Evolutionary conservation across 2,329 filamentous ascomycete genomes (phyloP), one percentile per base, ranked within the genome.

Genomic region (Colletotrichum tanaceti): DNA sequence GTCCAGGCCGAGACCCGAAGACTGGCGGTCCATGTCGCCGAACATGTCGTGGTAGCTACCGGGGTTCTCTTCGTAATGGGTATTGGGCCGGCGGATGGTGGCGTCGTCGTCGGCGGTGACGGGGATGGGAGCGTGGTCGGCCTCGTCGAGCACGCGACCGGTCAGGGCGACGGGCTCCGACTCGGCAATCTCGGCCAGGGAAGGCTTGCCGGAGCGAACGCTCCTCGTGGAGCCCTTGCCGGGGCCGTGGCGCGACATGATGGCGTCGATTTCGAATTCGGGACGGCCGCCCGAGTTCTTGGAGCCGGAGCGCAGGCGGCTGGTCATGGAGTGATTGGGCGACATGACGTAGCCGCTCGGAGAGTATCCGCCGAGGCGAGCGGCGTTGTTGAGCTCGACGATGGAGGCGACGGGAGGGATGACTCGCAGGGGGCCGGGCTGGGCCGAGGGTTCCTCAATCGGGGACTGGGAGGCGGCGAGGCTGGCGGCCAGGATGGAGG

Each of bases 321-420:
- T 84, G 4, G 86, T 88, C 39, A 91, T 77, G 4, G 90, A 91
- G 43, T 88, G 84, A 50, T 83, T 86, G 0, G 91, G 90, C 49
- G 90, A 92, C 79, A 91, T 89, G 71, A 93, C 80, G 77, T 87
- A 92, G 22, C 84, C 90, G 44, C 83, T 87, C 1, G 90, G 90
- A 28, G 90, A 92, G 78, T 92, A 93, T 38, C 90, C 90, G 35
- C 90, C 90, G 76, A 87, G 86, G 57, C 91, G 85, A 14, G 91
- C 90, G 39, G 87, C 84, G 71, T 79, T 88, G 75, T 92, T 93
- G 43, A 89, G 86, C 63, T 91, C 90, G 59, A 92, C 84, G 69
- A 93, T 91, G n/a, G 90, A 92, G 71, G 82, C 79, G 35, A 83
- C 78, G 57, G 82, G 81, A 28, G 86, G 87, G 39, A 85, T 76